Percentiles rank a stretch among this genome's conserved stretches.
Evolutionary conservation across 495 filamentous ascomycete species (phyloP).

Genomic region (Penicillium goetzii): DNA sequence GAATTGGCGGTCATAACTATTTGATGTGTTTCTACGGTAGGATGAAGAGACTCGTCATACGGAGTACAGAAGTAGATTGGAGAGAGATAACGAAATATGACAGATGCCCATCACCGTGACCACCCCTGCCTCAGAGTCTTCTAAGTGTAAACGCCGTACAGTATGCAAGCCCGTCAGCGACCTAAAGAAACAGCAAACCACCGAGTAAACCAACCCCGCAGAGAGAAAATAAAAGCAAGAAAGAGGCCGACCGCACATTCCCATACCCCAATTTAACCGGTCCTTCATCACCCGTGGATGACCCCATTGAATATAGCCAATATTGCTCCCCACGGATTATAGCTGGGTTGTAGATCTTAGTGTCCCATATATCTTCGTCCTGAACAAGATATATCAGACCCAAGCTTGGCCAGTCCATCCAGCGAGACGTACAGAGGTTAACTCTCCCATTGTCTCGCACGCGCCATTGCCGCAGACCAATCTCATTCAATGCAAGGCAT

Average conservation of each 20-base stretch:
- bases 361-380: not conserved
- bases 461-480: not conserved
- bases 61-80: not conserved
- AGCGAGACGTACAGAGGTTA: not conserved
- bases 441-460: not conserved
- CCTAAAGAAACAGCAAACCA: not conserved
- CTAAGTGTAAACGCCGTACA: constrained; percentile 5
- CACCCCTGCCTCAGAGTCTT: not conserved
- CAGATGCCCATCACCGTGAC: not conserved
- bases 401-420: not conserved
- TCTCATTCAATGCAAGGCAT: too few species aligned
- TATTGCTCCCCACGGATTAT: not conserved
- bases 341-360: not conserved
- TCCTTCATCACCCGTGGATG: not conserved
- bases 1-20: not conserved
- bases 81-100: not conserved
- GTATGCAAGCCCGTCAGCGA: not conserved
- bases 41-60: not conserved
- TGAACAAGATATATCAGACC: not conserved
- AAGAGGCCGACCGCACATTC: not conserved
- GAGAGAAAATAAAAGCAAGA: not conserved
- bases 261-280: not conserved
- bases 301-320: not conserved
- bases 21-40: not conserved
- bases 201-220: not conserved